Conservation (phyloP, 305 asterid genomes). For the Fraxinus platypoda region DNA sequence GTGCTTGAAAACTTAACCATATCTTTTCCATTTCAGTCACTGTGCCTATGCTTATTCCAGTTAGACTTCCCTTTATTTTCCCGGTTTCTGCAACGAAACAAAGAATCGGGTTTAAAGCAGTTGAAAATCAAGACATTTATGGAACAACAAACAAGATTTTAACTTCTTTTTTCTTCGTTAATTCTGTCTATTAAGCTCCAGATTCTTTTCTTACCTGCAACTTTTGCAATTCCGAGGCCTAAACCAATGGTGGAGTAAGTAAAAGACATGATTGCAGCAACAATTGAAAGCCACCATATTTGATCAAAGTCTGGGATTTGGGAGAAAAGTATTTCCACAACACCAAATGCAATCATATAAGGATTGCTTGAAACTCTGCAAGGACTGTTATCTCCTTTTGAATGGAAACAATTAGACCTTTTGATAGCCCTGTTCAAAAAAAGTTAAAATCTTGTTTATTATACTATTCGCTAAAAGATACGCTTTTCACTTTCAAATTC, state of each 20-base stretch:
- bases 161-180: not conserved
- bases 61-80: conserved; percentile 49
- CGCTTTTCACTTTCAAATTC: not conserved
- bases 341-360: conserved; percentile 61
- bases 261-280: conserved; percentile 71
- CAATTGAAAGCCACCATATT: conserved; percentile 56
- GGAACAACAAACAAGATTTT: conserved; percentile 7
- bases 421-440: conserved; percentile 48
- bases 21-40: conserved; percentile 53
- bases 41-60: conserved; percentile 49
- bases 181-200: not conserved
- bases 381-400: conserved; percentile 36
- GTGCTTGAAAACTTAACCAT: conserved; percentile 68
- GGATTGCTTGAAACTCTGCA: conserved; percentile 52
- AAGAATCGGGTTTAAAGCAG: not conserved
- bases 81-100: conserved; percentile 45
- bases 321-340: conserved; percentile 41
- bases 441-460: not conserved
- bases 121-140: not conserved
- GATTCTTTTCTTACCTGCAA: conserved; percentile 39
- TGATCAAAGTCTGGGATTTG: conserved; percentile 68
- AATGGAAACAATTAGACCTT: conserved; percentile 56
- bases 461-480: not conserved
- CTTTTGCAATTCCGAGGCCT: conserved; percentile 56
- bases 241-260: conserved; percentile 61